phyloP scores from a whole-genome alignment of 495 filamentous ascomycete genomes.

The Aspergillus steynii region DNA sequence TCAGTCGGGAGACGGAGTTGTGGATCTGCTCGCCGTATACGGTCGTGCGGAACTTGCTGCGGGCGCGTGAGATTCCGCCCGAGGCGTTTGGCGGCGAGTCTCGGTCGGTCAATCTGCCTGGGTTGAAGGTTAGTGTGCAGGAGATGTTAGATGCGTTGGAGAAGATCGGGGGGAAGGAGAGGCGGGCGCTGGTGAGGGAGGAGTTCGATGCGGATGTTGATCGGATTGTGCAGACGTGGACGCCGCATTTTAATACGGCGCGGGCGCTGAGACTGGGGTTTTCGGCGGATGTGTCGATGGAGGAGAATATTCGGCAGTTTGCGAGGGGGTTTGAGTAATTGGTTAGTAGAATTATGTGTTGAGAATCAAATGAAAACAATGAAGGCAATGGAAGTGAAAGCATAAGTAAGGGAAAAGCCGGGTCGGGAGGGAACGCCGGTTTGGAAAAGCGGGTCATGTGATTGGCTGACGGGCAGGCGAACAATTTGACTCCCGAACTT shows the following conservation, averaged over 20 bases:
- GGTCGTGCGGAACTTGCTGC: slow-evolving; percentile 69
- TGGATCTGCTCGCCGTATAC: slow-evolving; percentile 70
- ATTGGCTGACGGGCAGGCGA: slow-evolving; percentile 48
- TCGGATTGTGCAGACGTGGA: slow-evolving; percentile 74
- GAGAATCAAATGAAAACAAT: not conserved
- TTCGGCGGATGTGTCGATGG: slow-evolving; percentile 56
- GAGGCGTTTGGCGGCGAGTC: slow-evolving; percentile 51
- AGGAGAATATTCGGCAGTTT: slow-evolving; percentile 58
- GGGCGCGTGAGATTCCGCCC: slow-evolving; percentile 57
- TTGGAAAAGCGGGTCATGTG: slow-evolving; percentile 53
- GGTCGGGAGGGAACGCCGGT: slow-evolving; percentile 33
- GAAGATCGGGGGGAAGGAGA: slow-evolving; percentile 68
- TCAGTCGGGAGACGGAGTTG: slow-evolving; percentile 50
- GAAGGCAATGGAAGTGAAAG: not conserved
- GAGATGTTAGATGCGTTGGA: slow-evolving; percentile 75
- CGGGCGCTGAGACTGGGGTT: slow-evolving; percentile 62
- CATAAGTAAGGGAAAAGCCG: not conserved
- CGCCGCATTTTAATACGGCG: slow-evolving; percentile 62
- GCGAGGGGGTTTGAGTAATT: slow-evolving; percentile 31
- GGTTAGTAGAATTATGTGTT: not conserved
- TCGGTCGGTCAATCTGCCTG: slow-evolving; percentile 71
- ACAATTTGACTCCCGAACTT: slow-evolving; percentile 56
- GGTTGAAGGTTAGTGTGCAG: slow-evolving; percentile 67
- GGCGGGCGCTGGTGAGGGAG: slow-evolving; percentile 62
- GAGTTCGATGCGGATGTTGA: slow-evolving; percentile 65